Conservation (phyloP, 345 rosid genomes). For the Eucalyptus marginata region DNA sequence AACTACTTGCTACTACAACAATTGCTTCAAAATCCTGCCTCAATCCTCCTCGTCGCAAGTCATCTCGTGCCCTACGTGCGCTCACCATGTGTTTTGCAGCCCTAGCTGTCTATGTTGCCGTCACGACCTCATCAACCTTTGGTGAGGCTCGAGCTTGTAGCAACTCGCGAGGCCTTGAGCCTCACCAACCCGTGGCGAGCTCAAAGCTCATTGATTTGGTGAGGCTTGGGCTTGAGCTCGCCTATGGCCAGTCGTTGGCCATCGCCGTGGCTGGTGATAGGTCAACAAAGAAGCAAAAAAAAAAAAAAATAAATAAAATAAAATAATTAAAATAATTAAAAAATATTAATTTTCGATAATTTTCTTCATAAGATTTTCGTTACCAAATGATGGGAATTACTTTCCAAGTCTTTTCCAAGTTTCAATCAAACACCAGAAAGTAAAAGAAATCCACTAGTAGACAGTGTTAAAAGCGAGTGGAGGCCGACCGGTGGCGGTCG, state of each 20-base stretch:
- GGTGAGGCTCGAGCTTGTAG: no score
- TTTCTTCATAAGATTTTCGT: no score
- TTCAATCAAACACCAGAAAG: background rate
- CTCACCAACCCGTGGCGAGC: no score
- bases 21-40: slow-evolving; percentile 31
- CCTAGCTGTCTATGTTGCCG: slow-evolving; percentile 19
- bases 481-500: background rate
- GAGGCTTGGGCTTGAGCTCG: no score
- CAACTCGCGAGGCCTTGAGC: no score
- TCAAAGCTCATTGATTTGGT: no score
- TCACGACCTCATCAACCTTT: background rate
- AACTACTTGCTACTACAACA: slow-evolving; percentile 31
- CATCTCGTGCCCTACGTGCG: slow-evolving; percentile 32
- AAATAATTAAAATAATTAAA: no score
- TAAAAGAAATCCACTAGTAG: background rate
- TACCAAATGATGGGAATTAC: no score
- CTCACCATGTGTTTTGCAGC: slow-evolving; percentile 33
- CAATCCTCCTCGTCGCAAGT: background rate
- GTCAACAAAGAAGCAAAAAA: no score
- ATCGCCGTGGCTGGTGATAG: no score
- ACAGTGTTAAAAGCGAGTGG: background rate
- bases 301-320: no score
- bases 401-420: background rate
- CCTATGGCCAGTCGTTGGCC: no score
- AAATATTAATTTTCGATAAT: accelerated